These are phyloP conservation scores for Penicillium glabrum DNA, from an alignment of 2,329 filamentous ascomycete species.

Conservation along the genomic window DNA sequence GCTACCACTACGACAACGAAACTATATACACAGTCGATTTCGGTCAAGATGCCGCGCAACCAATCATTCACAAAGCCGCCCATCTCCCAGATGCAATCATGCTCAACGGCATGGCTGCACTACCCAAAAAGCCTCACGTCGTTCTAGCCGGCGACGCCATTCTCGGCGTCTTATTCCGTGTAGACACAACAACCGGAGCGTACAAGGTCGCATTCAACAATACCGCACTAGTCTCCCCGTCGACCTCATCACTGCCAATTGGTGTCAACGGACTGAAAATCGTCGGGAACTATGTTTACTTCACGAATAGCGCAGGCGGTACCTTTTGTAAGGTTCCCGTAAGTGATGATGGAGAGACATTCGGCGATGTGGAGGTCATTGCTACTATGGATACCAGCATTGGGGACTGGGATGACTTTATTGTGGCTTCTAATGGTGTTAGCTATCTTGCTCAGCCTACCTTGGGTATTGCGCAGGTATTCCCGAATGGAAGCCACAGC, in stretches of 20 bases:
- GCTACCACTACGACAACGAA: conserved; percentile 16
- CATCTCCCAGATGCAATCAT: conserved; percentile 13
- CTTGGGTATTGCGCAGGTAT: conserved; percentile 6
- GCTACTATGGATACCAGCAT: not conserved
- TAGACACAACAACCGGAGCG: conserved; percentile 13
- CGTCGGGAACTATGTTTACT: conserved; percentile 9
- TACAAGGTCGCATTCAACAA: conserved; percentile 10
- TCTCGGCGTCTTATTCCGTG: conserved; percentile 13
- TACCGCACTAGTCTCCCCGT: not conserved
- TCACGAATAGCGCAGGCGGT: conserved; percentile 10
- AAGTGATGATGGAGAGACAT: not conserved
- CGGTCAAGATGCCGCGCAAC: not conserved
- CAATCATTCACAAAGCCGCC: not conserved
- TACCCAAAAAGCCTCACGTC: conserved; percentile 9
- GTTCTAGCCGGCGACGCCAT: conserved; percentile 18
- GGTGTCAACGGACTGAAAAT: conserved; percentile 20
- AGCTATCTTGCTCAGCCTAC: conserved; percentile 14
- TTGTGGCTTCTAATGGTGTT: conserved; percentile 6
- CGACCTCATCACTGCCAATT: conserved; percentile 9
- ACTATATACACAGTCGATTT: conserved; percentile 19
- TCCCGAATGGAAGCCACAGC: conserved; percentile 4
- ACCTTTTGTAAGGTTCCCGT: conserved; percentile 9
- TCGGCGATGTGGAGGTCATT: conserved; percentile 6
- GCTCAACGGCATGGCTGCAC: conserved; percentile 19
- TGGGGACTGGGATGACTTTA: conserved; percentile 17